Evolutionary conservation across 257 asterid genomes (phyloP).

Genomic region (Gentiana straminea): DNA sequence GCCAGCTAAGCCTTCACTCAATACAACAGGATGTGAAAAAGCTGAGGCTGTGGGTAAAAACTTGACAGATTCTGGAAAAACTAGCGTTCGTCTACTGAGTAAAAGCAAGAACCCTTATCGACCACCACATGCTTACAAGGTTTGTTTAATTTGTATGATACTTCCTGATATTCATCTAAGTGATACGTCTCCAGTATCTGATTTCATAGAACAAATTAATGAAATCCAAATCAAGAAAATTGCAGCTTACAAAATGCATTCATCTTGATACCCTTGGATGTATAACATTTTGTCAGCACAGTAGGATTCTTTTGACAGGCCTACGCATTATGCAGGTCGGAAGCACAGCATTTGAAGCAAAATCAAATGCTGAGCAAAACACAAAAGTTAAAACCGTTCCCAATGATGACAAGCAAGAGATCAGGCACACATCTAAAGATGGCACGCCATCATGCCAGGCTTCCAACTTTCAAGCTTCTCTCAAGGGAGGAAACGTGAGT

Average conservation of each 20-base stretch:
- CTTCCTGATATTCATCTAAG: not conserved
- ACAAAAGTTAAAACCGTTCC: slow-evolving; percentile 1
- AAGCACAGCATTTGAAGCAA: not conserved
- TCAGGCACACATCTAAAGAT: not conserved
- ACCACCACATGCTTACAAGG: slow-evolving; percentile 46
- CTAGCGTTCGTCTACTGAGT: slow-evolving; percentile 21
- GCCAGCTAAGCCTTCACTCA: slow-evolving; percentile 7
- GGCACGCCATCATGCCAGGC: not conserved
- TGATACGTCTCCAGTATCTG: not conserved
- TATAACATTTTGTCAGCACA: not conserved
- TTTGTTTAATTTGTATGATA: slow-evolving; percentile 16
- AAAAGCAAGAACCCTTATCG: slow-evolving; percentile 48
- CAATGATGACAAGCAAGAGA: not conserved
- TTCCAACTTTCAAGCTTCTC: not conserved
- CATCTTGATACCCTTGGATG: not conserved
- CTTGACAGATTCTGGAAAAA: slow-evolving; percentile 9
- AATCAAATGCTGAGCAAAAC: slow-evolving; percentile 4
- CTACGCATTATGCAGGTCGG: slow-evolving; percentile 13
- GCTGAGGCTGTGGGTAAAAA: slow-evolving; percentile 17
- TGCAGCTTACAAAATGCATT: not conserved
- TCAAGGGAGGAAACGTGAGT: too few species aligned
- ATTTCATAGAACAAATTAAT: not conserved
- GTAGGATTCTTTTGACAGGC: not conserved
- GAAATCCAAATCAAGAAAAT: not conserved
- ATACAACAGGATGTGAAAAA: slow-evolving; percentile 12